phyloP scores from a whole-genome alignment of 768 basidiomycete genomes.

The Macrolepiota dolichaula region DNA sequence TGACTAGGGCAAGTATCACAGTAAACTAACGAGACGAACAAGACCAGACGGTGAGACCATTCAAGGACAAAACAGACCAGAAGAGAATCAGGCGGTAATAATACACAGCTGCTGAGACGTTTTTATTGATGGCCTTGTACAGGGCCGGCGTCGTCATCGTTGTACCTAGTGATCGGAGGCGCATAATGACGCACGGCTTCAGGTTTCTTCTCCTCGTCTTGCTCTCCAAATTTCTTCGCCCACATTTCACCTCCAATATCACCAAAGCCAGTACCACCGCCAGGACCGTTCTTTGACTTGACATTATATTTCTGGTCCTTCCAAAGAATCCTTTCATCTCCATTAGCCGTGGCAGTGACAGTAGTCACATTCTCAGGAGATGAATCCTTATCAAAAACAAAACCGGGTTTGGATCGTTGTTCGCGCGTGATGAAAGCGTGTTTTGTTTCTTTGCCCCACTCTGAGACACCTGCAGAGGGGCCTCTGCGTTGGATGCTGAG shows the following conservation, averaged over 20 bases:
- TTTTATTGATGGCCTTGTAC: not conserved
- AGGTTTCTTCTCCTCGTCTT: too few species aligned
- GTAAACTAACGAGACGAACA: too few species aligned
- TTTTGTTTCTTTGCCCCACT: constrained; percentile 3
- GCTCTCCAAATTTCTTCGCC: too few species aligned
- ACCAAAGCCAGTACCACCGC: not conserved
- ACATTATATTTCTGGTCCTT: not conserved
- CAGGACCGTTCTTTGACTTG: not conserved
- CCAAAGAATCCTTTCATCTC: not conserved
- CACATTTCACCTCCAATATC: too few species aligned
- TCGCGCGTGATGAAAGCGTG: not conserved
- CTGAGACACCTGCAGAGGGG: constrained; percentile 1
- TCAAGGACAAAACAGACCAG: too few species aligned
- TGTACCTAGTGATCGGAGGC: not conserved
- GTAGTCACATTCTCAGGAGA: not conserved
- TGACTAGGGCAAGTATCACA: too few species aligned
- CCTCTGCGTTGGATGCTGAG: constrained; percentile 5
- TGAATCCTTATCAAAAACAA: not conserved
- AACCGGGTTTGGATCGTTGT: too few species aligned
- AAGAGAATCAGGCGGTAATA: too few species aligned
- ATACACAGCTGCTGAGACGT: too few species aligned
- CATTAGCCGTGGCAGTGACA: not conserved
- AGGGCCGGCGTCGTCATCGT: not conserved
- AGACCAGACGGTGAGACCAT: too few species aligned
- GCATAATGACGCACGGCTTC: not conserved